Percentiles rank a stretch among this genome's conserved stretches.
phyloP scores from a whole-genome alignment of 441 rosid species.

The Euphorbia schlechtendalii region DNA sequence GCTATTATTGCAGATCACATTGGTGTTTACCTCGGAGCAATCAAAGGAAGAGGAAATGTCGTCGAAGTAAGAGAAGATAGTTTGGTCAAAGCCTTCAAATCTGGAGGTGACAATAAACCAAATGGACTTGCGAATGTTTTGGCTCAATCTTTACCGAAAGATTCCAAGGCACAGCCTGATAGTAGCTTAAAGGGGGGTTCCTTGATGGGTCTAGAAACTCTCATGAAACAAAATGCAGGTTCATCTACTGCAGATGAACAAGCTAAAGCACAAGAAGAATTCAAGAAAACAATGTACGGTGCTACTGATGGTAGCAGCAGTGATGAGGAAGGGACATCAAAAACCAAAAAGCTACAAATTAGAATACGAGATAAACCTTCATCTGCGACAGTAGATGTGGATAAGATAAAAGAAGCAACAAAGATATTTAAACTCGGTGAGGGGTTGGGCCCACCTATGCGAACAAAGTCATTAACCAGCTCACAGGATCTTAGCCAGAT shows the following conservation, averaged over 20 bases:
- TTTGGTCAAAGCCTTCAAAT: slow-evolving; percentile 59
- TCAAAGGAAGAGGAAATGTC: slow-evolving; percentile 88
- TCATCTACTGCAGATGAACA: slow-evolving; percentile 69
- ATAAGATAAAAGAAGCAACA: slow-evolving; percentile 94
- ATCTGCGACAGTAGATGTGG: slow-evolving; percentile 72
- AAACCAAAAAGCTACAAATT: slow-evolving; percentile 66
- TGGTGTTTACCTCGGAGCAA: slow-evolving; percentile 89
- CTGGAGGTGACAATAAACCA: slow-evolving; percentile 41
- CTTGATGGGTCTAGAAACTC: slow-evolving; percentile 77
- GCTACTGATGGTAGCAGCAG: slow-evolving; percentile 90
- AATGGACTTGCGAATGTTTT: slow-evolving; percentile 36
- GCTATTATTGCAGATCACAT: slow-evolving; percentile 83
- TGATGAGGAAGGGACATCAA: slow-evolving; percentile 82
- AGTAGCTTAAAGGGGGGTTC: slow-evolving; percentile 44
- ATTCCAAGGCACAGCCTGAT: slow-evolving; percentile 41
- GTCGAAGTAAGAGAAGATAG: slow-evolving; percentile 83
- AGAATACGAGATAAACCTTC: slow-evolving; percentile 90
- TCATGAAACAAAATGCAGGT: slow-evolving; percentile 36
- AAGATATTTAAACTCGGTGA: slow-evolving; percentile 80
- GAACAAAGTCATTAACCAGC: slow-evolving; percentile 59
- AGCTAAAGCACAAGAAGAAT: slow-evolving; percentile 95
- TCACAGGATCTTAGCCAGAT: slow-evolving; percentile 64
- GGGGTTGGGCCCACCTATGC: slow-evolving; percentile 62
- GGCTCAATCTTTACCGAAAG: slow-evolving; percentile 38
- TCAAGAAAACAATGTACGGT: slow-evolving; percentile 89